Evolutionary conservation across 2,329 filamentous ascomycete genomes (phyloP).

Genomic region (Fusarium circinatum): DNA sequence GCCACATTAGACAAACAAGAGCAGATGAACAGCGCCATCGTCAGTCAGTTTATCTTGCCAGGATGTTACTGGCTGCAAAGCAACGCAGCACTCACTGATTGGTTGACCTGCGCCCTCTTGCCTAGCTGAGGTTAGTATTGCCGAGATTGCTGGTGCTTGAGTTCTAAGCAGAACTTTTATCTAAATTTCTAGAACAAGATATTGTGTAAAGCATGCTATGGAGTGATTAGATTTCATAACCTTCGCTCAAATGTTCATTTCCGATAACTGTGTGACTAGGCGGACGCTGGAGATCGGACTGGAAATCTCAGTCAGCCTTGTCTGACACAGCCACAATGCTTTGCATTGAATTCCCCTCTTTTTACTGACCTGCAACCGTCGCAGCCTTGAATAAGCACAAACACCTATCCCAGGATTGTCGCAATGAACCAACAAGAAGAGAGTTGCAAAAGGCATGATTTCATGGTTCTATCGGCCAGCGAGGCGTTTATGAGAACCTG

Average conservation of each 20-base stretch:
- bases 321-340: rapidly evolving
- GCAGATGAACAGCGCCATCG: rapidly evolving
- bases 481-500: not conserved
- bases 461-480: rapidly evolving
- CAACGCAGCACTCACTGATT: not conserved
- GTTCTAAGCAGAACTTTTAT: not conserved
- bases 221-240: not conserved
- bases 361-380: rapidly evolving
- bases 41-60: too few species aligned
- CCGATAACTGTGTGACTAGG: rapidly evolving
- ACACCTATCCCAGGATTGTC: rapidly evolving
- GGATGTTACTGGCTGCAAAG: not conserved
- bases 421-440: not conserved
- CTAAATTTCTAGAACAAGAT: too few species aligned
- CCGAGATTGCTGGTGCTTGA: not conserved
- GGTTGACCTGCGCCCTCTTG: rapidly evolving
- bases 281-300: rapidly evolving
- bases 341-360: not conserved
- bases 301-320: not conserved
- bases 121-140: not conserved
- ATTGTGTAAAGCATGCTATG: rapidly evolving
- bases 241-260: rapidly evolving
- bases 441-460: not conserved
- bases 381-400: rapidly evolving
- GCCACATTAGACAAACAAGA: not conserved